Conservation (phyloP, 2,329 filamentous ascomycete species). For the Corniculantispora saksenae region DNA sequence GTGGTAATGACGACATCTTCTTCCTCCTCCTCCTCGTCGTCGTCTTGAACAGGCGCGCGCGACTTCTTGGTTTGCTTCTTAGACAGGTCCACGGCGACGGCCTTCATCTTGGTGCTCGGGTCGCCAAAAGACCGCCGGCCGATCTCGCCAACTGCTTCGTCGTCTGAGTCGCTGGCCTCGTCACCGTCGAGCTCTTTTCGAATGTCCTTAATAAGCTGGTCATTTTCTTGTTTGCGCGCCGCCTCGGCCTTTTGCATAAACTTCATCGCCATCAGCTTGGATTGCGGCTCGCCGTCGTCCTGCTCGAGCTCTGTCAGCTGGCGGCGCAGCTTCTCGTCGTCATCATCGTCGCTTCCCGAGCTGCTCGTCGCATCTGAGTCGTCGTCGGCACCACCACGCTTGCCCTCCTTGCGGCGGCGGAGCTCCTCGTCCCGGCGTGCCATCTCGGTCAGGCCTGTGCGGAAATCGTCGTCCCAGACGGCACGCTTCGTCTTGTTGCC, state of each 20-base stretch:
- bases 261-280: constrained; percentile 78
- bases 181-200: constrained; percentile 70
- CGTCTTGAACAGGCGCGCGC: constrained; percentile 31
- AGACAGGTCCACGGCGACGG: constrained; percentile 33
- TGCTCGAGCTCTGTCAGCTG: constrained; percentile 45
- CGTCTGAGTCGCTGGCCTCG: constrained; percentile 48
- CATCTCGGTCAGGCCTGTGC: constrained; percentile 76
- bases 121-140: constrained; percentile 72
- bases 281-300: constrained; percentile 56
- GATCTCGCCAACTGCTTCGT: constrained; percentile 58
- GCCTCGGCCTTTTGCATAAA: constrained; percentile 94
- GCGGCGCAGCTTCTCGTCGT: constrained; percentile 57
- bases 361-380: constrained; percentile 53
- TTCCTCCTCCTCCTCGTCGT: constrained; percentile 30
- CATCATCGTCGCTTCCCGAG: constrained; percentile 46
- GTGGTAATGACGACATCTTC: constrained; percentile 31
- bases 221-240: constrained; percentile 74
- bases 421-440: constrained; percentile 81
- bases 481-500: constrained; percentile 76
- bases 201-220: constrained; percentile 71
- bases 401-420: constrained; percentile 75
- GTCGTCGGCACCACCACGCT: constrained; percentile 47
- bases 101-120: constrained; percentile 35
- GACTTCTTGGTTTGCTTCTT: constrained; percentile 27
- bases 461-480: constrained; percentile 86